Base-by-base conservation (phyloP, 495 filamentous ascomycete genomes). In the Chaetomium fimeti region DNA sequence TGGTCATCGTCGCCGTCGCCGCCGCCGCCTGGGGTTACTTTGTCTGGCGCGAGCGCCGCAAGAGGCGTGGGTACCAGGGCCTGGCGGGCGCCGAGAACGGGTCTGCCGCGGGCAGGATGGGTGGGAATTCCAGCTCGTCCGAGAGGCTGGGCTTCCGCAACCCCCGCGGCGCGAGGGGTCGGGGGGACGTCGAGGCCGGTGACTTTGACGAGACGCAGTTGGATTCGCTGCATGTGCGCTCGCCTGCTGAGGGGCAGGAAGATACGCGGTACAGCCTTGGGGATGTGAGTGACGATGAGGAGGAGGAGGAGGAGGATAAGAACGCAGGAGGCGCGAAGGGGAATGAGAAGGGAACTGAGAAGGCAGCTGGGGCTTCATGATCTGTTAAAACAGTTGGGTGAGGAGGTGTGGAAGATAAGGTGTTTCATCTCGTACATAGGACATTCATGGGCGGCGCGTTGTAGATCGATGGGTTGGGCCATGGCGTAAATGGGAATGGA, bases 131-230 rank as follows among this genome's bases (percentile, higher is more conserved):
- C 2, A 47, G 42, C 24, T 47, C 40, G 42, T 29, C 15, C 15
- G 52, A 25, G 24, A n/a, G 24, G 24, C 2, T 53, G 28, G 53
- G 60, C 7, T 43, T 62, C 15, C 32, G 38, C 15, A 15, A 15
- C 12, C 27, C 29, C 15, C 32, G 52, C 8, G 55, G 67, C 29
- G 60, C 16, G 25, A 32, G 45, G 1, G 2, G 43, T 7, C 24
- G 43, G n/a, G 24, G 40, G 55, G 63, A 40, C 60, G 47, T 59
- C 47, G 67, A 63, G 63, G 61, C 57, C 22, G 60, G 69, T 13
- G 72, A 72, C 29, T 98, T 94, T 77, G 92, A 98, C 68, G 94
- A 97, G 76, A 84, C 83, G 48, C 91, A 96, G 73, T 71, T 97
- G 40, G 91, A 96, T 72, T 85, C 92, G 65, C 74, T 95, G 52